Conservation (phyloP, 257 asterid species). For the Ballota nigra region DNA sequence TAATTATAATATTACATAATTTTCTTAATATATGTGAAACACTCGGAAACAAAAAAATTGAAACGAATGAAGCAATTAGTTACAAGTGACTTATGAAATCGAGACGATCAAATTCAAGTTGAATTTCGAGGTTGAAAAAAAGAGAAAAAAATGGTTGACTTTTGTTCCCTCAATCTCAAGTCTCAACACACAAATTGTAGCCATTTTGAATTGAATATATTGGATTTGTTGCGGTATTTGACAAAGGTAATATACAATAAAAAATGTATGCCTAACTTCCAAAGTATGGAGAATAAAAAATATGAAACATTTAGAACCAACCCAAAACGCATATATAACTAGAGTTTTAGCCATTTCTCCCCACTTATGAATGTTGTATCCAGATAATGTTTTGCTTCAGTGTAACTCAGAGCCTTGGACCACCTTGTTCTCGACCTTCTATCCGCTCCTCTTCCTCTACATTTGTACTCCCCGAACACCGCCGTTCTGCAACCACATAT, state of each 20-base stretch:
- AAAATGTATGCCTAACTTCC: not conserved
- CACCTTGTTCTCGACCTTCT: constrained; percentile 50
- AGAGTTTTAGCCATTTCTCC: constrained; percentile 52
- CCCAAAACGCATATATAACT: not conserved
- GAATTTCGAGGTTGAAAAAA: no score
- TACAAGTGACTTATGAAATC: no score
- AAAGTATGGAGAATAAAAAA: not conserved
- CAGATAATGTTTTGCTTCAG: constrained; percentile 42
- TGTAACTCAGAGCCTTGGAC: constrained; percentile 42
- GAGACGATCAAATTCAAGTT: no score
- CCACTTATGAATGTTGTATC: constrained; percentile 52
- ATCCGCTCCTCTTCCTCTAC: constrained; percentile 69
- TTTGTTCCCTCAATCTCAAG: no score
- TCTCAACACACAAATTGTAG: not conserved
- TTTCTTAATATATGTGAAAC: no score
- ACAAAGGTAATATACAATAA: not conserved
- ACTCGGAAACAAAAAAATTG: no score
- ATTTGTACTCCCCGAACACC: constrained; percentile 56
- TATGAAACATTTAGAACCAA: not conserved
- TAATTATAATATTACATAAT: no score
- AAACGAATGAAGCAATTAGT: no score
- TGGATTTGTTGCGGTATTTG: not conserved
- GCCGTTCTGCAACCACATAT: constrained; percentile 45
- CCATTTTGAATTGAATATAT: not conserved
- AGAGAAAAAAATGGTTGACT: no score